Evolutionary conservation across 1,284 basidiomycete species (phyloP).

Genomic region (Austroboletus novae-zelandiae): DNA sequence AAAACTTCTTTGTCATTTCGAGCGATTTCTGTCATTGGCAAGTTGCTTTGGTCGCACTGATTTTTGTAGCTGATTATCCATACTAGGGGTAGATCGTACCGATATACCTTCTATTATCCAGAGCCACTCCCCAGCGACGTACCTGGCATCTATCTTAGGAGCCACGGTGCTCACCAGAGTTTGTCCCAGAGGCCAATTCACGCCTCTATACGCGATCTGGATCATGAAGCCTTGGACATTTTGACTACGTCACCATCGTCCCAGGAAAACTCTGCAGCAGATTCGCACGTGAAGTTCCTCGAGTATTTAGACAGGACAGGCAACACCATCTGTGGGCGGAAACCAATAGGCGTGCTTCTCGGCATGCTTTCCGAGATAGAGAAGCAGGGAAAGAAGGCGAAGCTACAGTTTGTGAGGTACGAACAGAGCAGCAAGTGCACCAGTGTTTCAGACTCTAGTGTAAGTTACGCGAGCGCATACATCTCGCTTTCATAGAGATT

Average conservation of each 20-base stretch:
- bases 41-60: conserved; percentile 15
- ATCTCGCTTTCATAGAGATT: conserved; percentile 44
- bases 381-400: conserved; percentile 39
- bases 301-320: conserved; percentile 78
- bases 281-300: conserved; percentile 65
- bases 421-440: conserved; percentile 86
- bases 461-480: conserved; percentile 93
- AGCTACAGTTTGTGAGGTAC: conserved; percentile 81
- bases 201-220: conserved; percentile 71
- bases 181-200: conserved; percentile 56
- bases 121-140: conserved; percentile 51
- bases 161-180: conserved; percentile 38
- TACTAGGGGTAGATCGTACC: conserved; percentile 84
- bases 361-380: conserved; percentile 71
- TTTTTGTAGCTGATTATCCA: conserved; percentile 2
- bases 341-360: conserved; percentile 92
- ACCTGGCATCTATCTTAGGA: conserved; percentile 53
- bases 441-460: conserved; percentile 77
- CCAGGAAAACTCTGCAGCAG: conserved; percentile 33
- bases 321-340: conserved; percentile 97
- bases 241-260: conserved; percentile 56
- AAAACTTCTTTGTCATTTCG: conserved; percentile 89
- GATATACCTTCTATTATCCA: conserved; percentile 89
- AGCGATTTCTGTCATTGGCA: conserved; percentile 99
- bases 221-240: conserved; percentile 76